These are phyloP conservation scores for Letharia lupina DNA, from an alignment of 495 filamentous ascomycete genomes.

Conservation along the genomic window DNA sequence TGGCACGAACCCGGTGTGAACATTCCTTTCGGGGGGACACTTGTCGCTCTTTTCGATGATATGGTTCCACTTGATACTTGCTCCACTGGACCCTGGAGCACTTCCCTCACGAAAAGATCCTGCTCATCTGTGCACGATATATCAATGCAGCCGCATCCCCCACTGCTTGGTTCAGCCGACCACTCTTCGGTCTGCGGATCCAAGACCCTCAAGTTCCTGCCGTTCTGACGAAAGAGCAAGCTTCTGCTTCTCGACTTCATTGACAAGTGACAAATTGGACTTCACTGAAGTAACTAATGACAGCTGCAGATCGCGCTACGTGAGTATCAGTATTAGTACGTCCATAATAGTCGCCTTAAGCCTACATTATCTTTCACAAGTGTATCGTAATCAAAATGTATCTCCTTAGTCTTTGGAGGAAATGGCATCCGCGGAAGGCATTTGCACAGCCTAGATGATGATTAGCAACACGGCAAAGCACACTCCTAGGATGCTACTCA, in stretches of 20 bases:
- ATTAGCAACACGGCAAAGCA: slow-evolving; percentile 13
- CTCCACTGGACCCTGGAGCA: not conserved
- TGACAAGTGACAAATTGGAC: slow-evolving; percentile 44
- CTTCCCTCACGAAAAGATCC: not conserved
- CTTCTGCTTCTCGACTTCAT: slow-evolving; percentile 48
- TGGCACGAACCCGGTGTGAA: not conserved
- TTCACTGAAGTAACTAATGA: slow-evolving; percentile 47
- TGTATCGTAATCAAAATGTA: slow-evolving; percentile 53
- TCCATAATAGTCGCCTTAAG: slow-evolving; percentile 7
- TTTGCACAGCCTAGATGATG: slow-evolving; percentile 34
- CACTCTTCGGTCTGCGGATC: slow-evolving; percentile 35
- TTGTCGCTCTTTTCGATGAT: not conserved
- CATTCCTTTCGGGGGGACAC: not conserved
- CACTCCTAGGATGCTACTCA: slow-evolving; percentile 23
- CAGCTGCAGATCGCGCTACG: slow-evolving; percentile 42
- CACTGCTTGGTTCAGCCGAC: not conserved
- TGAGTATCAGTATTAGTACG: slow-evolving; percentile 8
- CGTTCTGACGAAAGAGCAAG: slow-evolving; percentile 43
- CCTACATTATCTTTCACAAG: slow-evolving; percentile 49
- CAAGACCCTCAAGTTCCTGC: slow-evolving; percentile 42
- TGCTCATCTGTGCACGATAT: not conserved
- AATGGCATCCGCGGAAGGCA: slow-evolving; percentile 52
- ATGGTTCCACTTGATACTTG: not conserved
- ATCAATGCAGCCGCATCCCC: not conserved
- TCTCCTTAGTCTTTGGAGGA: slow-evolving; percentile 47